phyloP scores from a whole-genome alignment of 495 filamentous ascomycete species.

The Copromyces sp. region DNA sequence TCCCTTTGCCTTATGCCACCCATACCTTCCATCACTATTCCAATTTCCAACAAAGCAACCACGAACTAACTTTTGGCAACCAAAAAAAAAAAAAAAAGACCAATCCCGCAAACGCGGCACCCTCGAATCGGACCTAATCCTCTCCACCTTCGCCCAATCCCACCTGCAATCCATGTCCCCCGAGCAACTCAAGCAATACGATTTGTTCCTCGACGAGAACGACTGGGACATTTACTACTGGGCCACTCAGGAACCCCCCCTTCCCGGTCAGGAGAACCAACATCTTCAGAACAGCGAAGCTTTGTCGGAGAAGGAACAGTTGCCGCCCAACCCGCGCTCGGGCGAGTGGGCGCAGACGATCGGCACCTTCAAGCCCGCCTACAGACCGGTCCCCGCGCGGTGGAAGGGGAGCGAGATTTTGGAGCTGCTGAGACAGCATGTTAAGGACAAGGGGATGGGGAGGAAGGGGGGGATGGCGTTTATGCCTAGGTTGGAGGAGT shows the following conservation, averaged over 20 bases:
- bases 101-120: constrained; percentile 95
- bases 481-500: constrained; percentile 31
- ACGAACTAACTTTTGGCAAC: not conserved
- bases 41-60: not conserved
- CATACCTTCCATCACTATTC: not conserved
- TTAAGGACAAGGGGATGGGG: constrained; percentile 31
- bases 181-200: constrained; percentile 71
- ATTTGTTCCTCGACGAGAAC: constrained; percentile 93
- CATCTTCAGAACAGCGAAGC: not conserved
- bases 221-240: constrained; percentile 99
- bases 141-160: constrained; percentile 85
- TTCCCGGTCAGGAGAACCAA: constrained; percentile 17
- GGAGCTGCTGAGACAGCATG: constrained; percentile 66
- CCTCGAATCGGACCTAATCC: constrained; percentile 87
- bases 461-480: constrained; percentile 37
- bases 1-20: not conserved
- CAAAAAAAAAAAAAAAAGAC: constrained; percentile 42
- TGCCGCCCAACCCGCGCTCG: constrained; percentile 11
- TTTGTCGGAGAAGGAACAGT: not conserved
- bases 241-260: constrained; percentile 79
- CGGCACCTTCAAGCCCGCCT: constrained; percentile 87
- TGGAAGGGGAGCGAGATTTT: constrained; percentile 80
- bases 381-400: constrained; percentile 74
- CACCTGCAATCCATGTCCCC: constrained; percentile 63
- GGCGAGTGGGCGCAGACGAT: constrained; percentile 98